Conservation (phyloP, 2,329 filamentous ascomycete species). For the Colletotrichum plurivorum region DNA sequence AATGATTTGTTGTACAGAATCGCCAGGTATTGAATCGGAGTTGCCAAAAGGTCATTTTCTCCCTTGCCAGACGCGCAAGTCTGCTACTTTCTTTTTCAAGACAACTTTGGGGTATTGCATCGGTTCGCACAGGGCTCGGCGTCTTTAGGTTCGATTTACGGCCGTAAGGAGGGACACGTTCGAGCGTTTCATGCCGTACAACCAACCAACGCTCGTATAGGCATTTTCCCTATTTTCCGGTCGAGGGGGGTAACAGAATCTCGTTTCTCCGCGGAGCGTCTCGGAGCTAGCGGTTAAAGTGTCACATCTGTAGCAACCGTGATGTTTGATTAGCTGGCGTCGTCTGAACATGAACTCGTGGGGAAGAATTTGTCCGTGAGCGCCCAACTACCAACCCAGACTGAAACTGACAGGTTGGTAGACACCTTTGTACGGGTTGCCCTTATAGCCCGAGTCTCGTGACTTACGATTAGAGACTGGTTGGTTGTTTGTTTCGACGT, state of each 20-base stretch:
- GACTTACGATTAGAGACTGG: background rate
- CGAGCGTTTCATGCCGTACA: background rate
- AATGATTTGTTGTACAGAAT: fast-evolving
- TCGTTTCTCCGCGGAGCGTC: background rate
- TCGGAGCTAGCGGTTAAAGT: background rate
- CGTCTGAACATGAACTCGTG: constrained; percentile 17
- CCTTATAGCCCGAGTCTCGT: constrained; percentile 1
- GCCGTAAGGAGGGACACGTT: background rate
- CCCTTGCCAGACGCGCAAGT: background rate
- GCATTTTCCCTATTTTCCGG: background rate
- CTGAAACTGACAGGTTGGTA: constrained; percentile 5
- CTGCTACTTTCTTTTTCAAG: background rate
- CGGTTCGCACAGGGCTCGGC: constrained; percentile 8
- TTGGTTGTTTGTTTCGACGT: background rate
- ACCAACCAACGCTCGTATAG: background rate
- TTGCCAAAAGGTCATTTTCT: background rate
- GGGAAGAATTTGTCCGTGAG: constrained; percentile 3
- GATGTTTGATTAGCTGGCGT: background rate
- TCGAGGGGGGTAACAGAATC: background rate
- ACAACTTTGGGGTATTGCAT: constrained; percentile 13
- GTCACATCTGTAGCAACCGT: background rate
- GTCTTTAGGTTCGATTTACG: background rate
- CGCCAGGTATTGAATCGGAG: background rate
- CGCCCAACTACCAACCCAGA: background rate
- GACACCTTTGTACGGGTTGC: background rate